phyloP scores from a whole-genome alignment of 345 rosid species.

The Brassica rapa region DNA sequence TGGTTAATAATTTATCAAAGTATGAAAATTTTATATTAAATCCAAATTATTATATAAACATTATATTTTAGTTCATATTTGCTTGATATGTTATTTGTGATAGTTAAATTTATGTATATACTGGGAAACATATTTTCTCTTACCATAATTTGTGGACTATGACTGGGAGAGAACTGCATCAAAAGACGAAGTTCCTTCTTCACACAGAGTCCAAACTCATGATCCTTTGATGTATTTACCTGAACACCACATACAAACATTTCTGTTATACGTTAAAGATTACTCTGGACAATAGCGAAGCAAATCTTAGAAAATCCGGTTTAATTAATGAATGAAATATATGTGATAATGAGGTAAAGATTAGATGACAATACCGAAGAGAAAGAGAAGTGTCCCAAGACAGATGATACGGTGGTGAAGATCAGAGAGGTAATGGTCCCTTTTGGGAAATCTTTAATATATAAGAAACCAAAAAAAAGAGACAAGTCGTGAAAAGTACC shows the following conservation, averaged over 20 bases:
- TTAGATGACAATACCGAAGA: conserved; percentile 28
- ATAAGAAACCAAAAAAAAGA: conserved; percentile 32
- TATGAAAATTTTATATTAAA: neutral
- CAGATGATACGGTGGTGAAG: conserved; percentile 34
- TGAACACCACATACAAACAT: conserved; percentile 25
- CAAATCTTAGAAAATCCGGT: conserved; percentile 14
- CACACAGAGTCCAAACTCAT: neutral
- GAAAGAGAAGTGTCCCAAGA: conserved; percentile 24
- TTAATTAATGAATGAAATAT: conserved; percentile 2
- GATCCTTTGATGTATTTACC: conserved; percentile 15
- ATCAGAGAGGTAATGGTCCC: conserved; percentile 39
- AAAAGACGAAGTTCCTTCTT: neutral
- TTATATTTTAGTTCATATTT: neutral
- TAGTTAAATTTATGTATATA: neutral
- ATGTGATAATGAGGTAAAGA: conserved; percentile 21
- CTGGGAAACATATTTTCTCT: neutral
- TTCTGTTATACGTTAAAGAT: conserved; percentile 15
- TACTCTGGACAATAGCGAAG: conserved; percentile 2
- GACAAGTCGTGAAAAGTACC: conserved; percentile 40
- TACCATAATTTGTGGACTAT: neutral
- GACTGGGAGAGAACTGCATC: neutral
- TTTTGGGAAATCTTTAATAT: conserved; percentile 23
- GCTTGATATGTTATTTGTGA: neutral
- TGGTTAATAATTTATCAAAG: neutral
- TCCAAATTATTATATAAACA: neutral